Conservation (phyloP, 768 basidiomycete genomes). For the Russula sp. region DNA sequence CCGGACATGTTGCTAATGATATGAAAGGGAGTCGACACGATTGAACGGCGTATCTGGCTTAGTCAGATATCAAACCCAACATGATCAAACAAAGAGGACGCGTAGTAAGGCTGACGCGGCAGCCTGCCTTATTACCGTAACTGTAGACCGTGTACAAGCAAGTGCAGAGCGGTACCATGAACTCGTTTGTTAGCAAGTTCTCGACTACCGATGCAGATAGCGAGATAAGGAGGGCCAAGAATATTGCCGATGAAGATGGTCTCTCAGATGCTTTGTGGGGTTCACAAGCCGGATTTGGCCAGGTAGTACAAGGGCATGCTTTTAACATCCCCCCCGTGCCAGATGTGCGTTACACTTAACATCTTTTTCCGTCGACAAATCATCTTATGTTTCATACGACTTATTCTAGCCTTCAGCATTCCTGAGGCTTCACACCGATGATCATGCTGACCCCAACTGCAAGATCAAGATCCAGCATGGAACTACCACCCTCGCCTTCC, state of each 20-base stretch:
- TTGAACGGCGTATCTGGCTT: background rate
- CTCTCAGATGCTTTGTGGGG: conserved; percentile 73
- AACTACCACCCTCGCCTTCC: conserved; percentile 96
- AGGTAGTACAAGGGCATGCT: conserved; percentile 61
- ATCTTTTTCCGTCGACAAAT: background rate
- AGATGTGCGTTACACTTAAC: conserved; percentile 50
- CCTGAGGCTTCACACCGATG: conserved; percentile 89
- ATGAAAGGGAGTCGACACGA: background rate
- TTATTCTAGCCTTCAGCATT: conserved; percentile 80
- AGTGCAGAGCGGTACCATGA: conserved; percentile 45
- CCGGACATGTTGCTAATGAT: conserved; percentile 57
- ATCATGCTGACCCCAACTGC: conserved; percentile 89
- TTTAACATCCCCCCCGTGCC: conserved; percentile 69
- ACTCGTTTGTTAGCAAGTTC: conserved; percentile 61
- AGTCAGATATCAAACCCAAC: background rate
- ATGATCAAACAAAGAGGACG: conserved; percentile 19
- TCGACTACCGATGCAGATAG: conserved; percentile 48
- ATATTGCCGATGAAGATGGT: conserved; percentile 54
- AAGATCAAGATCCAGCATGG: conserved; percentile 98
- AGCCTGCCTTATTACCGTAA: background rate
- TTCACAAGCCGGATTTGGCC: conserved; percentile 77
- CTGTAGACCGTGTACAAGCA: too few relatives aligned
- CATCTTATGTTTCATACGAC: background rate
- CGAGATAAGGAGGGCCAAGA: conserved; percentile 45
- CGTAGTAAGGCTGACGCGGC: conserved; percentile 16